phyloP scores from a whole-genome alignment of 2,329 filamentous ascomycete species.

The Leptographium radiaticola region DNA sequence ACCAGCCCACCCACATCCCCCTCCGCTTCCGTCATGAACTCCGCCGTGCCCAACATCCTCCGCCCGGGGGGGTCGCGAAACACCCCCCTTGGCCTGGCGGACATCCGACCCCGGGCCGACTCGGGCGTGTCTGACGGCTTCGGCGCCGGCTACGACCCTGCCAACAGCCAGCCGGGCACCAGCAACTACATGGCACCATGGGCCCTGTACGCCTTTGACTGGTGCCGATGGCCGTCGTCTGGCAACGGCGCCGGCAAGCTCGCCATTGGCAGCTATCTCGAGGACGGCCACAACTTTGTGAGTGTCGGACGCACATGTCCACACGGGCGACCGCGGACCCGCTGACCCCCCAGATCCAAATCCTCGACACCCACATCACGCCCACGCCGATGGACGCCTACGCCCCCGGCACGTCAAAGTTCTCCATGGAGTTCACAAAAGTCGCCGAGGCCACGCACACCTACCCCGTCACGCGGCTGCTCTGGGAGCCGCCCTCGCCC shows the following conservation, averaged over 20 bases:
- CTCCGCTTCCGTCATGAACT: constrained; percentile 13
- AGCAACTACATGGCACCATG: constrained; percentile 92
- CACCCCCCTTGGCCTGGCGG: constrained; percentile 79
- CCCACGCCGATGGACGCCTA: constrained; percentile 58
- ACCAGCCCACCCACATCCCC: neutral
- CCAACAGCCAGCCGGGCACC: constrained; percentile 54
- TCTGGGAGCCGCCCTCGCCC: constrained; percentile 86
- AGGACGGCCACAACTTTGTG: constrained; percentile 97
- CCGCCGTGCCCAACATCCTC: constrained; percentile 42
- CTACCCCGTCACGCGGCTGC: no score
- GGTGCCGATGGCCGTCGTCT: constrained; percentile 94
- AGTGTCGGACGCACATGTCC: constrained; percentile 18
- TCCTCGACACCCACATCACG: constrained; percentile 73
- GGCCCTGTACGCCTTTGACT: constrained; percentile 94
- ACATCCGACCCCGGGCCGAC: constrained; percentile 80
- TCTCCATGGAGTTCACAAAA: constrained; percentile 79
- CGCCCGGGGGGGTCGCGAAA: constrained; percentile 56
- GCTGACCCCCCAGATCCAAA: constrained; percentile 64
- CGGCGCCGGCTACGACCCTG: constrained; percentile 54
- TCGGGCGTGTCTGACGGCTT: constrained; percentile 63
- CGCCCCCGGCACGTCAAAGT: constrained; percentile 55
- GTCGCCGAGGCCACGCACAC: constrained; percentile 71
- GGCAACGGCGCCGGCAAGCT: constrained; percentile 77
- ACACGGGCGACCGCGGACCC: neutral
- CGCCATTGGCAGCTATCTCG: constrained; percentile 88